Base-by-base conservation (phyloP, 2,329 filamentous ascomycete genomes). In the Corinectria fuckeliana region DNA sequence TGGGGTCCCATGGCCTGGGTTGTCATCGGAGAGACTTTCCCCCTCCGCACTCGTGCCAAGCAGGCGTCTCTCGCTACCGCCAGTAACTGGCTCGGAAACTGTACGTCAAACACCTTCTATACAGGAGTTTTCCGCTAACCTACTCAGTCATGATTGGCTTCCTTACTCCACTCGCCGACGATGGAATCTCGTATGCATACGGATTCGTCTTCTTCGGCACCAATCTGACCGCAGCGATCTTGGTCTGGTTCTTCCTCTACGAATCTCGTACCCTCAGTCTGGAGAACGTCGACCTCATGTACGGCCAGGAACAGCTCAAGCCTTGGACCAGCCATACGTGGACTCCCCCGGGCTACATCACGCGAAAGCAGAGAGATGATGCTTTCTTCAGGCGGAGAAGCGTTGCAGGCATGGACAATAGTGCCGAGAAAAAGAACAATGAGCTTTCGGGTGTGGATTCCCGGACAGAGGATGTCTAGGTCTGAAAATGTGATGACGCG, bases 251-350 rank as follows among this genome's bases (percentile, higher is more conserved):
- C 78, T 90, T 89, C 74, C 81, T 91, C 55, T 88, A 85, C 72
- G 88, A 91, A 71, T 86, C 83, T 14, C 82, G 85, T 61, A 84
- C 82, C 38, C 81, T 89, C 9, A 86, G 85, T 11, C 80, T 91
- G n/a, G 89, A 91, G 76, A 86, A 90, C 66, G 85, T 91, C 57
- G 88, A 91, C 73, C 82, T 85, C 51, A 89, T 90, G 86, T 91
- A 91, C 72, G 81, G 88, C 47, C 76, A 87, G 18, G 75, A 65
- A 3, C 63, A 79, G 39, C 80, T 90, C n/a, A 85, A 83, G 73
- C 82, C 88, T 3, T 88, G 86, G 83, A 82, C 81, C 71, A 87
- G 84, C 67, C 73, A 76, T 60, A 77, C 80, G 62, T 90, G 83
- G 83, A 74, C 76, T 32, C 79, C 79, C 13, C 76, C 75, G 1